A percentile compares a stretch with the other conserved stretches of the same genome.
Conservation (phyloP, 192 early-diverging fungal genomes). For the Backusella australiensis region DNA sequence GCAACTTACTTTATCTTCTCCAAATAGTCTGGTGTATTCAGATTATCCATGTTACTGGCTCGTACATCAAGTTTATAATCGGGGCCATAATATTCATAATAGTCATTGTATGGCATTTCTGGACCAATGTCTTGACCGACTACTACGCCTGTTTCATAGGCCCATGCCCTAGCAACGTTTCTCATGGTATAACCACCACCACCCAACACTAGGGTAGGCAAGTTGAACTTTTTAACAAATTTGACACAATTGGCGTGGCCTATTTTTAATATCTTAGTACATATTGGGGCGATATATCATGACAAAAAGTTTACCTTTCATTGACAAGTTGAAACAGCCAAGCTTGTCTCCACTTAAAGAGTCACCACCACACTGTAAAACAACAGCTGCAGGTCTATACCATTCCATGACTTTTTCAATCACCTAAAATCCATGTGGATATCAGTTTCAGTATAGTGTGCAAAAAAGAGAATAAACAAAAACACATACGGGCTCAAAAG, state of each 20-base stretch:
- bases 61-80: constrained; percentile 88
- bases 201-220: constrained; percentile 91
- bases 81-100: constrained; percentile 89
- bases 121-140: constrained; percentile 71
- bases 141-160: constrained; percentile 88
- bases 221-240: constrained; percentile 89
- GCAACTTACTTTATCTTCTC: constrained; percentile 70
- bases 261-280: constrained; percentile 1
- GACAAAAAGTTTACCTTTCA: constrained; percentile 50
- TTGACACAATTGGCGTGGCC: constrained; percentile 90
- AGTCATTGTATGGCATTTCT: constrained; percentile 85
- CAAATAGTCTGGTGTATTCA: constrained; percentile 84
- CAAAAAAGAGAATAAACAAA: background rate
- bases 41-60: constrained; percentile 85
- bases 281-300: background rate
- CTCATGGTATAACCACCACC: constrained; percentile 98
- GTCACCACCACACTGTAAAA: constrained; percentile 97
- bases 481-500: constrained; percentile 56
- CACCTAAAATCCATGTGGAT: constrained; percentile 47
- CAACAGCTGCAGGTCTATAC: constrained; percentile 87
- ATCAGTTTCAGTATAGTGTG: background rate
- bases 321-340: constrained; percentile 94
- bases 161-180: constrained; percentile 97
- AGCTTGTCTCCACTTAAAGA: constrained; percentile 93
- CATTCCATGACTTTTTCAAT: constrained; percentile 93